These are phyloP conservation scores for Coleophoma cylindrospora DNA, from an alignment of 2,329 filamentous ascomycete species.

Conservation along the genomic window DNA sequence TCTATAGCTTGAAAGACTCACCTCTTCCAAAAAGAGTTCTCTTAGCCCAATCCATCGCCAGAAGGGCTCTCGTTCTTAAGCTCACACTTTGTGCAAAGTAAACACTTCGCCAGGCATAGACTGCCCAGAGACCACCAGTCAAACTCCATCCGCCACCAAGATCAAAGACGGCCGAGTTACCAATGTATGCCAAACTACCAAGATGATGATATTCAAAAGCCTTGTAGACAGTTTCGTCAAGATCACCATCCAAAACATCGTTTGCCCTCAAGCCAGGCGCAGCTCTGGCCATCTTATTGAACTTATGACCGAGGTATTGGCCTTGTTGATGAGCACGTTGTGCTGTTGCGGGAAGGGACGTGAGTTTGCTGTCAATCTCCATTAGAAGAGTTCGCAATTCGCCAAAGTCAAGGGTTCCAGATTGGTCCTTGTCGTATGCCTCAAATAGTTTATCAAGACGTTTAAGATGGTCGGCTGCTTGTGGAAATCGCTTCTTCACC, in stretches of 20 bases:
- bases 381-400: slow-evolving; percentile 83
- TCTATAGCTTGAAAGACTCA: slow-evolving; percentile 30
- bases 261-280: slow-evolving; percentile 73
- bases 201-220: slow-evolving; percentile 93
- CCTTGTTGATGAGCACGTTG: slow-evolving; percentile 97
- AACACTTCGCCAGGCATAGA: slow-evolving; percentile 92
- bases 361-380: slow-evolving; percentile 93
- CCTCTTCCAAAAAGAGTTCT: slow-evolving; percentile 91
- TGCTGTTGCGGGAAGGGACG: slow-evolving; percentile 88
- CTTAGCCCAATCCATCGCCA: slow-evolving; percentile 99
- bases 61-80: slow-evolving; percentile 76
- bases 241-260: slow-evolving; percentile 78
- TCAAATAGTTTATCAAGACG: slow-evolving; percentile 88
- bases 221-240: slow-evolving; percentile 89
- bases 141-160: slow-evolving; percentile 72
- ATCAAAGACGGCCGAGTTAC: slow-evolving; percentile 95
- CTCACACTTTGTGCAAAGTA: slow-evolving; percentile 99
- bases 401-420: slow-evolving; percentile 87
- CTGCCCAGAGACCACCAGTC: slow-evolving; percentile 80
- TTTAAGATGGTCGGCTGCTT: slow-evolving; percentile 80
- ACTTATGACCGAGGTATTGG: slow-evolving; percentile 84
- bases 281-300: slow-evolving; percentile 82
- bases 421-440: slow-evolving; percentile 89
- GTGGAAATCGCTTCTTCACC: slow-evolving; percentile 85
- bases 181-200: slow-evolving; percentile 88